These are phyloP conservation scores for Candida sanyiensis DNA, from an alignment of 805 yeast genomes.

Conservation along the genomic window DNA sequence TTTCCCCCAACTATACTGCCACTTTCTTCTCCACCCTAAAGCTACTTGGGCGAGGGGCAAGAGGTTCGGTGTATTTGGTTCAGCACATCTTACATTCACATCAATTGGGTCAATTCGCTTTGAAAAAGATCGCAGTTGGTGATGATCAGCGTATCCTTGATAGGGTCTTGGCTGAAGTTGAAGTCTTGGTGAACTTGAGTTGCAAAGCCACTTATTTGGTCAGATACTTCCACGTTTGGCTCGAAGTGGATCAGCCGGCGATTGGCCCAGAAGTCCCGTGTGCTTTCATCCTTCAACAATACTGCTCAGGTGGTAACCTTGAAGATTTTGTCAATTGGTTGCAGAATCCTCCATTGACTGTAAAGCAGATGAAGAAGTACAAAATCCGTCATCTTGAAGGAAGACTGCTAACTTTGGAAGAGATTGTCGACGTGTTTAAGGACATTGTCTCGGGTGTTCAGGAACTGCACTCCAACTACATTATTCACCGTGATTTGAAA, in stretches of 20 bases:
- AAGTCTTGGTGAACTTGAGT: constrained; percentile 49
- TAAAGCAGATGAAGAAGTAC: constrained; percentile 34
- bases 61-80: constrained; percentile 80
- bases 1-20: constrained; percentile 77
- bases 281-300: constrained; percentile 79
- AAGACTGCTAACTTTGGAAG: constrained; percentile 42
- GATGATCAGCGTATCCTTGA: constrained; percentile 63
- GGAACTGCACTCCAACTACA: constrained; percentile 66
- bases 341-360: constrained; percentile 32
- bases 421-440: constrained; percentile 59
- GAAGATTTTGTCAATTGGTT: constrained; percentile 53
- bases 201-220: constrained; percentile 58
- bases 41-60: constrained; percentile 73
- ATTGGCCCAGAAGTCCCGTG: constrained; percentile 60
- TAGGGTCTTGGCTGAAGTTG: constrained; percentile 72
- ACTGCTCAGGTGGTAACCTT: constrained; percentile 82
- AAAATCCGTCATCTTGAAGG: constrained; percentile 27
- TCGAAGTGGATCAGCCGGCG: constrained; percentile 54
- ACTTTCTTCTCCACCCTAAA: constrained; percentile 61
- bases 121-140: constrained; percentile 82
- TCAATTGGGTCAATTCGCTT: constrained; percentile 73
- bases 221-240: constrained; percentile 87
- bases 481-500: constrained; percentile 83
- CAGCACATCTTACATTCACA: constrained; percentile 72
- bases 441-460: constrained; percentile 68